Percentiles rank a stretch among this genome's conserved stretches.
phyloP scores from a whole-genome alignment of 2,329 filamentous ascomycete genomes.

The Ophiostoma tasmaniense region DNA sequence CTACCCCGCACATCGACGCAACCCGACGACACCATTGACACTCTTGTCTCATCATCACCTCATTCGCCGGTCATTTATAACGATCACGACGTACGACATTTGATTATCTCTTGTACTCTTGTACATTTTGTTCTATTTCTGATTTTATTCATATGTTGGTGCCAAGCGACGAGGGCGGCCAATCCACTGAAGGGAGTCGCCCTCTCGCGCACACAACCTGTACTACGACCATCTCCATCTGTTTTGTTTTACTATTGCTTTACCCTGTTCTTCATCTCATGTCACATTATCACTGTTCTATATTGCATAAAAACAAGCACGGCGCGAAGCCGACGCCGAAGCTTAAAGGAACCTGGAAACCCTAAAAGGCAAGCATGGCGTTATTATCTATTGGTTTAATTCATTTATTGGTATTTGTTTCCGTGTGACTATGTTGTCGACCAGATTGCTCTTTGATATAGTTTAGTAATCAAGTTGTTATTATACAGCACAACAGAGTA shows the following conservation, averaged over 20 bases:
- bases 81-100: constrained; percentile 7
- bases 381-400: constrained; percentile 5
- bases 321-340: not conserved
- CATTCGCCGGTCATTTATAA: not conserved
- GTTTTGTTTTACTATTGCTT: not conserved
- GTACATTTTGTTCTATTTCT: not conserved
- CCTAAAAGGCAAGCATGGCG: constrained; percentile 10
- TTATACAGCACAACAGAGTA: too few species aligned
- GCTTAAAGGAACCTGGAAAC: not conserved
- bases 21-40: not conserved
- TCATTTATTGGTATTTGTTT: too few species aligned
- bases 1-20: constrained; percentile 5
- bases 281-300: not conserved
- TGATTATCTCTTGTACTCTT: not conserved
- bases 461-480: not conserved
- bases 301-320: constrained; percentile 6
- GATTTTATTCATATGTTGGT: not conserved
- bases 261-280: not conserved
- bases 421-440: not conserved
- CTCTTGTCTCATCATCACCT: not conserved
- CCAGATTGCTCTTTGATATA: not conserved
- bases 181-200: constrained; percentile 6
- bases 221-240: constrained; percentile 19
- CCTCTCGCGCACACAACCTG: constrained; percentile 8
- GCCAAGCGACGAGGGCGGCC: not conserved